phyloP scores from a whole-genome alignment of 495 filamentous ascomycete species.

The Penicillium maclennaniae region DNA sequence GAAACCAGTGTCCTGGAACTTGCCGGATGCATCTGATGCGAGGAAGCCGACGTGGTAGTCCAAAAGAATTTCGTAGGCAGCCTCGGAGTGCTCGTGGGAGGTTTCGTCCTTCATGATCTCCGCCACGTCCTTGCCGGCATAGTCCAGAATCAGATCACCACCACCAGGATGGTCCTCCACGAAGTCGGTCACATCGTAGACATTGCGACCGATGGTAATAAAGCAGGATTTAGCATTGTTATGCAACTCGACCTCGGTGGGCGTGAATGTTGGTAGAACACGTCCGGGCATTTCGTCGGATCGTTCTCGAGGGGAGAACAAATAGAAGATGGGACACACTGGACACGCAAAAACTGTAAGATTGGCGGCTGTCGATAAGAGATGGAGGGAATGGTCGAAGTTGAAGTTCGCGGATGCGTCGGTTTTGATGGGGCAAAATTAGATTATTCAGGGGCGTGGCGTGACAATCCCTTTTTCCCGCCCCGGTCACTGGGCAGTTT shows the following conservation, averaged over 20 bases:
- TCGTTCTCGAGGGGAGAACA: background rate
- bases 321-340: background rate
- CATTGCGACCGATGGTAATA: conserved; percentile 82
- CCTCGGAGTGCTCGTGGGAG: conserved; percentile 81
- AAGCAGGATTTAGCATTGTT: conserved; percentile 84
- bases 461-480: conserved; percentile 15
- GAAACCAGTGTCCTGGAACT: conserved; percentile 19
- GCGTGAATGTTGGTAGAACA: conserved; percentile 73
- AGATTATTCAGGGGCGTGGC: conserved; percentile 25
- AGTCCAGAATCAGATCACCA: conserved; percentile 80
- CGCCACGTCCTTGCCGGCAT: conserved; percentile 81
- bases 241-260: conserved; percentile 74
- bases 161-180: conserved; percentile 87
- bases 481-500: conserved; percentile 13
- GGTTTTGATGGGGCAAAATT: conserved; percentile 8
- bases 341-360: background rate
- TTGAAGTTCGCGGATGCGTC: background rate
- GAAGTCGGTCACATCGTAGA: conserved; percentile 93
- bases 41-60: conserved; percentile 82
- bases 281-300: conserved; percentile 44
- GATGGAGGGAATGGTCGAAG: background rate
- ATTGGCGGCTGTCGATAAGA: background rate
- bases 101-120: conserved; percentile 78
- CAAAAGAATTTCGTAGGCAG: conserved; percentile 90
- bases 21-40: conserved; percentile 28